A percentile compares a stretch with the other conserved stretches of the same genome.
Conservation (phyloP, 2,329 filamentous ascomycete species). For the Aspergillus eucalypticola region DNA sequence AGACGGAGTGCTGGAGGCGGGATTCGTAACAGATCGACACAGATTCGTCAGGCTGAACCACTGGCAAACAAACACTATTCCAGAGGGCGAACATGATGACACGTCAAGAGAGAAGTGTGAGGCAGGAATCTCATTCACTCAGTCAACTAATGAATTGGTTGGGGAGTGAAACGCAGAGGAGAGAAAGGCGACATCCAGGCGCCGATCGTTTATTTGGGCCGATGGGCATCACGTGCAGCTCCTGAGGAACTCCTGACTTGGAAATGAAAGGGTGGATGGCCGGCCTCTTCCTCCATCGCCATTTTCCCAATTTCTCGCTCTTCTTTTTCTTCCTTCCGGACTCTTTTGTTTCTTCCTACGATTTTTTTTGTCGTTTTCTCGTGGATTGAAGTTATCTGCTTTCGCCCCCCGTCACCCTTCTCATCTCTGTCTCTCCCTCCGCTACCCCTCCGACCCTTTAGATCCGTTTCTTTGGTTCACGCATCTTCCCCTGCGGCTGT, state of each 20-base stretch:
- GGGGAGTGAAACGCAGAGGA: neutral
- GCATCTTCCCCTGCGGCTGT: neutral
- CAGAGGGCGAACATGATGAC: too few species aligned
- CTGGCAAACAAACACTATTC: neutral
- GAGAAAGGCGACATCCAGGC: conserved; percentile 1
- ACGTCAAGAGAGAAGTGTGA: too few species aligned
- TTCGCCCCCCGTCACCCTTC: too few species aligned
- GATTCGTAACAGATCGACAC: neutral
- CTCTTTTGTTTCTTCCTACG: neutral
- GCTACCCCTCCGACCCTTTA: neutral
- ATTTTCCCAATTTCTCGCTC: neutral
- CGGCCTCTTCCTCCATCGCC: neutral
- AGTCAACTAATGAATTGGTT: too few species aligned
- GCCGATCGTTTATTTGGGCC: conserved; percentile 6
- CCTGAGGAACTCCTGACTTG: conserved; percentile 6
- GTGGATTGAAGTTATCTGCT: too few species aligned
- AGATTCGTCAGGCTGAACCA: neutral
- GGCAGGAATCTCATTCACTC: too few species aligned
- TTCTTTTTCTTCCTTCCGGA: neutral
- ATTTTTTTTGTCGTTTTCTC: neutral
- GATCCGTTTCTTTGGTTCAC: neutral
- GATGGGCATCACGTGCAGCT: conserved; percentile 12
- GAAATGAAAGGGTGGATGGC: neutral
- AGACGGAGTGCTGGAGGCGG: neutral
- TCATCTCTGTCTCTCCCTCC: neutral